Base-by-base conservation (phyloP, 2,329 filamentous ascomycete genomes). In the Cladosporium sp. region DNA sequence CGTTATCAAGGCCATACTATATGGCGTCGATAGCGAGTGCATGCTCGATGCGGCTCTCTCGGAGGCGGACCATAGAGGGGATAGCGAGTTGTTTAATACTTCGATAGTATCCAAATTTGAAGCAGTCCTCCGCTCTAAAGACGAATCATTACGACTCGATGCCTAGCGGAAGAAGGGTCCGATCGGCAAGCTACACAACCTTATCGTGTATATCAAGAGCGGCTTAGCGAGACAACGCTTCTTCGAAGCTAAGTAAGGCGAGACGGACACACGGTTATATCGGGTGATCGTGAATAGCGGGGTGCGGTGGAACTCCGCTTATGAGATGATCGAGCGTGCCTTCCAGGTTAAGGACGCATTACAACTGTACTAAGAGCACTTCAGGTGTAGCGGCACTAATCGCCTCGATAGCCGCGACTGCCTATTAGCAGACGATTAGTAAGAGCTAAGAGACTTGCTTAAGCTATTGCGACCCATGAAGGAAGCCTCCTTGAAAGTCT, bases 1-100 rank as follows among this genome's bases (percentile, higher is more conserved):
- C 19, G 51, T 56, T 18, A 45, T 29, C 4, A 50, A 56, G 42
- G 47, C 48, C 2, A 34, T 54, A 9, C 43, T 58, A 9, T 49
- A 55, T 36, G 47, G 56, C 11, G 27, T 37, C 3, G 44, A 56
- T 11, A 24, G 19, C 7, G 49, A 56, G 5, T 44, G 42, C n/a
- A 44, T 58, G 49, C 27, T 38, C 19, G 40, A 55, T 19, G 19
- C 40, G 3, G 53, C 50, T 34, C 7, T 53, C 15, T 29, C 19
- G 9, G 30, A 47, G 15, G 54, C 27, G 18, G 29, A 32, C 4
- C 29, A 32, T 9, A n/a, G 29, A 9, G 29, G 29, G 4, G 29
- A 32, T 9, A 17, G 13, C 5, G 13, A 30, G n/a, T 15, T 29
- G 11, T 50, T 9, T 8, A 22, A 7, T 27, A 56, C 15, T 29